These are phyloP conservation scores for Paraconiothyrium sp. DNA, from an alignment of 2,329 filamentous ascomycete genomes.

Conservation along the genomic window DNA sequence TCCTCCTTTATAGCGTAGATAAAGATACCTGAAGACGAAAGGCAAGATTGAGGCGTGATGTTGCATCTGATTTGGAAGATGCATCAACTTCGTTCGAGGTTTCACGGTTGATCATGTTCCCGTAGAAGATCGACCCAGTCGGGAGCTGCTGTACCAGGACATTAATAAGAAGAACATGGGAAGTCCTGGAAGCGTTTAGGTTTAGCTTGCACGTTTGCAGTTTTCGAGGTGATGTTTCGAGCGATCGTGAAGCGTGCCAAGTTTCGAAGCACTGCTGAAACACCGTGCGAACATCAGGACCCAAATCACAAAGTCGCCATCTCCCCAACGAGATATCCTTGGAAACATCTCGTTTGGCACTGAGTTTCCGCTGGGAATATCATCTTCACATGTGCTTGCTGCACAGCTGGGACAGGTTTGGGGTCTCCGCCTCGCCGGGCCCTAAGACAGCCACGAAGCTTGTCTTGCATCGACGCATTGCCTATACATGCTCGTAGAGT, in stretches of 20 bases:
- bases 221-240: constrained; percentile 32
- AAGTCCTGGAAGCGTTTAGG: constrained; percentile 23
- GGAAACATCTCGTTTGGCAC: background rate
- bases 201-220: constrained; percentile 21
- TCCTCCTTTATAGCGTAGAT: constrained; percentile 28
- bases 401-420: constrained; percentile 19
- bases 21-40: background rate
- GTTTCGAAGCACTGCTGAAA: constrained; percentile 41
- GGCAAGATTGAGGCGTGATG: constrained; percentile 10
- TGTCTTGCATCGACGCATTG: background rate
- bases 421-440: constrained; percentile 9
- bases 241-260: constrained; percentile 32
- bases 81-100: constrained; percentile 32
- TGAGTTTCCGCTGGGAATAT: background rate
- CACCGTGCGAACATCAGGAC: constrained; percentile 27
- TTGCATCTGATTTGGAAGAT: constrained; percentile 30
- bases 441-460: constrained; percentile 14
- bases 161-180: constrained; percentile 26
- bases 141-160: constrained; percentile 12
- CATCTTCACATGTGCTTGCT: constrained; percentile 18
- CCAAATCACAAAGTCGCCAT: background rate
- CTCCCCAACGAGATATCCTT: background rate
- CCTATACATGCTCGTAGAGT: background rate
- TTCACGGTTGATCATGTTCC: constrained; percentile 31
- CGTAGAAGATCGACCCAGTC: constrained; percentile 20